Conservation (phyloP, 2,329 filamentous ascomycete genomes). For the Xylaria multiplex region DNA sequence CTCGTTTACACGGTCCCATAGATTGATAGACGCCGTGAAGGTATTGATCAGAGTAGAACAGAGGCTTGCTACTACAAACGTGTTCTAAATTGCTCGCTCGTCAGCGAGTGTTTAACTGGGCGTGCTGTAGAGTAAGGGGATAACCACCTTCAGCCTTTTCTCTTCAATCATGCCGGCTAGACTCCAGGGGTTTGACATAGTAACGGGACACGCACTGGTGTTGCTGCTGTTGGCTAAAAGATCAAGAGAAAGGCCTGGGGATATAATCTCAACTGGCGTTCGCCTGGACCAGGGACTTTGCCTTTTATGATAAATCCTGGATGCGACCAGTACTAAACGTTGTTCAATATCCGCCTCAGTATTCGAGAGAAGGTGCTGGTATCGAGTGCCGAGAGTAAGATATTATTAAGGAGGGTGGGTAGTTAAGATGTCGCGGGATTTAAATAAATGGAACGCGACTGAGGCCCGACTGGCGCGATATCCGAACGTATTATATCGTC, state of each 20-base stretch:
- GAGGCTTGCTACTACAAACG: constrained; percentile 54
- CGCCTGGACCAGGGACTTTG: not conserved
- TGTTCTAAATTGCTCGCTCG: constrained; percentile 45
- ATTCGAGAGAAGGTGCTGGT: not conserved
- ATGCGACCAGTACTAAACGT: not conserved
- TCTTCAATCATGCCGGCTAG: constrained; percentile 51
- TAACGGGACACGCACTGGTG: not conserved
- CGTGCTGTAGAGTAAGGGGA: not conserved
- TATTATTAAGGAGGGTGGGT: constrained; percentile 2
- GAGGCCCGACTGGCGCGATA: constrained; percentile 14
- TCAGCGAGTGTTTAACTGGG: not conserved
- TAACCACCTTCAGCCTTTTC: constrained; percentile 48
- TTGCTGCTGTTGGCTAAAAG: not conserved
- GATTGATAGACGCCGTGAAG: constrained; percentile 51
- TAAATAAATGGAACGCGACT: not conserved
- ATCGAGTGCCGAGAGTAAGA: not conserved
- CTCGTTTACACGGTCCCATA: constrained; percentile 52
- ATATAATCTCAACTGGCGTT: not conserved
- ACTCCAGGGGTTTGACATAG: constrained; percentile 36
- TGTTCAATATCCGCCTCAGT: not conserved
- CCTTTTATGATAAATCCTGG: not conserved
- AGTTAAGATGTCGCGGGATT: constrained; percentile 2
- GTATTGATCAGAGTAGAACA: constrained; percentile 53
- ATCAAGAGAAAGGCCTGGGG: not conserved
- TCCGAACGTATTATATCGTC: constrained; percentile 7